These are phyloP conservation scores for Darksidea phi DNA, from an alignment of 495 filamentous ascomycete species.

Conservation along the genomic window DNA sequence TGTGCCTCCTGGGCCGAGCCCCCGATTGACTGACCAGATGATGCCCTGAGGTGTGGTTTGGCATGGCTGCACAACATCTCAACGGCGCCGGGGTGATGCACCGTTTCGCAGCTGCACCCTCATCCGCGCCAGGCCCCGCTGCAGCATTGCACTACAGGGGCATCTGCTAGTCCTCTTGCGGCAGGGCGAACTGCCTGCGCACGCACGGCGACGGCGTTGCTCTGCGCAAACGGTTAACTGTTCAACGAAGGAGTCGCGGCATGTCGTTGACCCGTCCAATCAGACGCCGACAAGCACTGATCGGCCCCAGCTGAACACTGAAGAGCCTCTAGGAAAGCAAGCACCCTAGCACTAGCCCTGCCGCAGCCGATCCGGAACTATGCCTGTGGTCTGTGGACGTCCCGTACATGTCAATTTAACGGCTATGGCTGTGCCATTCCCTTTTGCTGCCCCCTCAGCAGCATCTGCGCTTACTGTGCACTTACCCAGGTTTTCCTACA, in stretches of 20 bases:
- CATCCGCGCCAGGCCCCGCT: constrained; percentile 3
- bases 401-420: constrained; percentile 21
- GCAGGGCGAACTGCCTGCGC: not conserved
- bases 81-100: not conserved
- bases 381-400: constrained; percentile 29
- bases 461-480: constrained; percentile 34
- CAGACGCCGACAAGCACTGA: constrained; percentile 4
- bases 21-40: too few relatives aligned
- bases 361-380: constrained; percentile 29
- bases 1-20: not conserved
- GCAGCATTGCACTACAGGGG: constrained; percentile 5
- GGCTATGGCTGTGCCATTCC: constrained; percentile 35
- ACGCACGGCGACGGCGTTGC: not conserved
- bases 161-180: not conserved
- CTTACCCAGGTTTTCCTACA: constrained; percentile 27
- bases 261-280: constrained; percentile 8
- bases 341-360: constrained; percentile 7
- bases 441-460: constrained; percentile 32
- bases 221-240: not conserved
- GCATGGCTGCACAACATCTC: constrained; percentile 8
- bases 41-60: not conserved
- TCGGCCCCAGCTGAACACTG: constrained; percentile 25
- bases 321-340: constrained; percentile 29
- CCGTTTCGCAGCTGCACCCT: not conserved
- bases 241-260: constrained; percentile 1